Conservation (phyloP, 306 rosid species). For the Cucumis cinereus region DNA sequence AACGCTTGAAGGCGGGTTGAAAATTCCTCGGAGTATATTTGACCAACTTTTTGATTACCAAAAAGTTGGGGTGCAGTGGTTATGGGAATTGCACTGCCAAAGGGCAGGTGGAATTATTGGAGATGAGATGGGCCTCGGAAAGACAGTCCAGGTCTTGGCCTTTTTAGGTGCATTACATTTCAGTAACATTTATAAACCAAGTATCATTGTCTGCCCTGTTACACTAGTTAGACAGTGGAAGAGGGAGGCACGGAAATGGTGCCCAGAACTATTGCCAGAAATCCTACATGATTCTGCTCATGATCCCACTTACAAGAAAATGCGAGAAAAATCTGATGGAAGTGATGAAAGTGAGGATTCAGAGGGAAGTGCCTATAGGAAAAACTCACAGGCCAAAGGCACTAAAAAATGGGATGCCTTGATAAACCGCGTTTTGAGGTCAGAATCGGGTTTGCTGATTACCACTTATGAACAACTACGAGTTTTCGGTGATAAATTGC, state of each 20-base stretch:
- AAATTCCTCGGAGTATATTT: slow-evolving; percentile 58
- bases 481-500: slow-evolving; percentile 62
- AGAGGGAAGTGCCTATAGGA: slow-evolving; percentile 39
- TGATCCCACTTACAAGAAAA: slow-evolving; percentile 39
- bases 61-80: slow-evolving; percentile 94
- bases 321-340: slow-evolving; percentile 47
- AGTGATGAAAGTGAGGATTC: slow-evolving; percentile 61
- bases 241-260: slow-evolving; percentile 91
- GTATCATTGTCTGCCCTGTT: slow-evolving; percentile 86
- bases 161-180: slow-evolving; percentile 91
- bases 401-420: slow-evolving; percentile 68
- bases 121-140: slow-evolving; percentile 99
- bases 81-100: slow-evolving; percentile 99
- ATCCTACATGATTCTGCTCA: slow-evolving; percentile 86
- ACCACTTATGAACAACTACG: slow-evolving; percentile 97
- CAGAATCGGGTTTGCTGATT: slow-evolving; percentile 80
- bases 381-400: slow-evolving; percentile 25
- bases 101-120: slow-evolving; percentile 96
- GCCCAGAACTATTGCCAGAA: slow-evolving; percentile 66
- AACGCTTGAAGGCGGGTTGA: slow-evolving; percentile 82
- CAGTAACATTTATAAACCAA: slow-evolving; percentile 82
- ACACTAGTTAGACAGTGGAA: slow-evolving; percentile 92
- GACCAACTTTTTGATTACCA: slow-evolving; percentile 88
- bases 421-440: slow-evolving; percentile 52
- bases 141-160: slow-evolving; percentile 84